phyloP scores from a whole-genome alignment of 495 filamentous ascomycete genomes.

The Bryoglossum gracile region DNA sequence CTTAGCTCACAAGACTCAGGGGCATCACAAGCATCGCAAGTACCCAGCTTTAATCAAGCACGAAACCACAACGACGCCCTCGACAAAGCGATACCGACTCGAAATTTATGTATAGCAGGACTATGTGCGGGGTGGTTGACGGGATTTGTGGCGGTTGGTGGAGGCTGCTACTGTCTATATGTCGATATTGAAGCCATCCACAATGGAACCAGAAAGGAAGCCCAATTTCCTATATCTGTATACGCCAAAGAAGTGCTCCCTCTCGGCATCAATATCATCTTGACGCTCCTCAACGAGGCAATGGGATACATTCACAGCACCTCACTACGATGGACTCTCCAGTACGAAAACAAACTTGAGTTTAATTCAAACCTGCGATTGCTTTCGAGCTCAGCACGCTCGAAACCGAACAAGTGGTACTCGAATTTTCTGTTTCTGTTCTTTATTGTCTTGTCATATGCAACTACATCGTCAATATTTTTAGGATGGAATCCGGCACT shows the following conservation, averaged over 20 bases:
- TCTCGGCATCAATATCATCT: conserved; percentile 13
- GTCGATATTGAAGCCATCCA: too few relatives aligned
- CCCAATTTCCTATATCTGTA: conserved; percentile 20
- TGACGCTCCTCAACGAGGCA: conserved; percentile 14
- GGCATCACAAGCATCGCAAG: too few relatives aligned
- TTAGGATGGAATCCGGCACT: conserved; percentile 28
- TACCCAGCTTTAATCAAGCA: too few relatives aligned
- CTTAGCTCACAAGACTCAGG: too few relatives aligned
- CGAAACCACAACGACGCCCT: conserved; percentile 7
- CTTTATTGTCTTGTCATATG: conserved; percentile 31
- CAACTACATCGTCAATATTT: conserved; percentile 33
- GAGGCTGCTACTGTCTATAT: conserved; percentile 9
- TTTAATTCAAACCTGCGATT: conserved; percentile 20
- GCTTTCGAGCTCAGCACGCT: conserved; percentile 8
- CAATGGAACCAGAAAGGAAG: background rate
- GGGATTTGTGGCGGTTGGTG: conserved; percentile 4
- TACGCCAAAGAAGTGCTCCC: conserved; percentile 13
- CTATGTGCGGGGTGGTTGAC: conserved; percentile 7
- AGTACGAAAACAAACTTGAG: conserved; percentile 12
- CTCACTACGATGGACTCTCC: conserved; percentile 13
- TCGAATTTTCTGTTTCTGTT: conserved; percentile 28
- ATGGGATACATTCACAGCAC: conserved; percentile 15
- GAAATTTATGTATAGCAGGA: conserved; percentile 3
- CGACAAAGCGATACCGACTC: conserved; percentile 9
- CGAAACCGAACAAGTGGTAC: conserved; percentile 13